Evolutionary conservation across 2,329 filamentous ascomycete species (phyloP).

Genomic region (Phaeophleospora eucalypticola): DNA sequence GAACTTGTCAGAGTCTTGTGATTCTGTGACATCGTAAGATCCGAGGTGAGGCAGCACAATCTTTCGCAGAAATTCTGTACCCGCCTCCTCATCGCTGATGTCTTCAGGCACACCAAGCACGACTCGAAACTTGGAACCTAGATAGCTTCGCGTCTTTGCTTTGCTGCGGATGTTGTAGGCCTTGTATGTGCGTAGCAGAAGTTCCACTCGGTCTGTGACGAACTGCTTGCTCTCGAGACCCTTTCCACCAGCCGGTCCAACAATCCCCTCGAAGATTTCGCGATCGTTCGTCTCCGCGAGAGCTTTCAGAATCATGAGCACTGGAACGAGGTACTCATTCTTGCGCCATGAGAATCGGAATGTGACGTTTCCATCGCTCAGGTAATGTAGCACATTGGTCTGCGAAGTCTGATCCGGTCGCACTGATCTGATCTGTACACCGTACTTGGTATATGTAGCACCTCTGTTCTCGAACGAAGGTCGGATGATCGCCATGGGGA

Average conservation of each 20-base stretch:
- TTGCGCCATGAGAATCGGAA: constrained; percentile 98
- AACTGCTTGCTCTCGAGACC: constrained; percentile 79
- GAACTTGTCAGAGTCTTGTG: constrained; percentile 88
- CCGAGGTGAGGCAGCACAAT: constrained; percentile 91
- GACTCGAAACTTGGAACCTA: constrained; percentile 86
- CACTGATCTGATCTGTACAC: constrained; percentile 86
- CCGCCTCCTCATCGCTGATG: constrained; percentile 82
- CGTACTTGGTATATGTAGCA: constrained; percentile 79
- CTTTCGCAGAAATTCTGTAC: constrained; percentile 83
- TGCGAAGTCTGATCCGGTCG: constrained; percentile 97
- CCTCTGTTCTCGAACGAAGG: constrained; percentile 87
- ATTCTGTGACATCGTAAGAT: constrained; percentile 74
- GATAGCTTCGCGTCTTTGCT: constrained; percentile 74
- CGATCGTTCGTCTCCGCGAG: constrained; percentile 93
- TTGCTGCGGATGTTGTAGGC: constrained; percentile 78
- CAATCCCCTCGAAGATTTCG: constrained; percentile 90
- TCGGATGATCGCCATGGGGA: constrained; percentile 88
- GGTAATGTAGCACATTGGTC: constrained; percentile 93
- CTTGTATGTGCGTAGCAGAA: constrained; percentile 90
- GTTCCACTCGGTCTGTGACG: constrained; percentile 87
- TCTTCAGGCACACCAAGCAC: constrained; percentile 80
- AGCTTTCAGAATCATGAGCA: constrained; percentile 95
- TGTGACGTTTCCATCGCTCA: constrained; percentile 91
- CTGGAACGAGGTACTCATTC: constrained; percentile 91
- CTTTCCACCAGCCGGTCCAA: constrained; percentile 72